Evolutionary conservation across 1,284 basidiomycete species (phyloP).

Genomic region (Hymenochaete sp.): DNA sequence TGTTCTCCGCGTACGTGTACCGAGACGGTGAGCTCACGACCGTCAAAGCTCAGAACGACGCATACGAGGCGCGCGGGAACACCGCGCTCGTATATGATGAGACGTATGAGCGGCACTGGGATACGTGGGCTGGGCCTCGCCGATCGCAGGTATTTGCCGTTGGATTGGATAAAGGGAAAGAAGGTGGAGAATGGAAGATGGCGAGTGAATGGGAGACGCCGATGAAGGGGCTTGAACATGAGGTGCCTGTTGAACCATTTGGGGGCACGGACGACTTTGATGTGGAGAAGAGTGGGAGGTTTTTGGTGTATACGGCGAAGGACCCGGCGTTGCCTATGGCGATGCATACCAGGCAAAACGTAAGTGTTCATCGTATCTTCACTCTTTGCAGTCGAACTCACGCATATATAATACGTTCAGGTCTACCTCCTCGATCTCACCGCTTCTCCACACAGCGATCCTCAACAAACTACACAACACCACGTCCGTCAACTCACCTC

Average conservation of each 20-base stretch:
- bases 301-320: slow-evolving; percentile 80
- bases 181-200: slow-evolving; percentile 42
- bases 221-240: slow-evolving; percentile 55
- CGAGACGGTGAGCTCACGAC: slow-evolving; percentile 60
- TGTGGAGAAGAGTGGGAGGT: slow-evolving; percentile 50
- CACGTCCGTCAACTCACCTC: slow-evolving; percentile 63
- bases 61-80: slow-evolving; percentile 63
- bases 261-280: slow-evolving; percentile 72
- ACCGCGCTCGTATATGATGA: slow-evolving; percentile 74
- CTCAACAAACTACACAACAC: slow-evolving; percentile 21
- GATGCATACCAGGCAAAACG: slow-evolving; percentile 75
- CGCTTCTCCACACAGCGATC: slow-evolving; percentile 22
- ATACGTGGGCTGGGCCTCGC: slow-evolving; percentile 76
- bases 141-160: slow-evolving; percentile 62
- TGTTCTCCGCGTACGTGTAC: slow-evolving; percentile 76
- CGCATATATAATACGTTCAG: slow-evolving; percentile 28
- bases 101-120: slow-evolving; percentile 80
- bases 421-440: slow-evolving; percentile 56
- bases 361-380: slow-evolving; percentile 25
- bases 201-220: slow-evolving; percentile 48
- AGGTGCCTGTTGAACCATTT: slow-evolving; percentile 75
- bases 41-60: slow-evolving; percentile 58
- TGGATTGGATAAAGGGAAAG: slow-evolving; percentile 37
- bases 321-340: slow-evolving; percentile 66
- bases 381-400: not conserved